Percentiles rank a stretch among this genome's conserved stretches.
phyloP scores from a whole-genome alignment of 1,284 basidiomycete species.

The Cystobasidiaceae sp. region DNA sequence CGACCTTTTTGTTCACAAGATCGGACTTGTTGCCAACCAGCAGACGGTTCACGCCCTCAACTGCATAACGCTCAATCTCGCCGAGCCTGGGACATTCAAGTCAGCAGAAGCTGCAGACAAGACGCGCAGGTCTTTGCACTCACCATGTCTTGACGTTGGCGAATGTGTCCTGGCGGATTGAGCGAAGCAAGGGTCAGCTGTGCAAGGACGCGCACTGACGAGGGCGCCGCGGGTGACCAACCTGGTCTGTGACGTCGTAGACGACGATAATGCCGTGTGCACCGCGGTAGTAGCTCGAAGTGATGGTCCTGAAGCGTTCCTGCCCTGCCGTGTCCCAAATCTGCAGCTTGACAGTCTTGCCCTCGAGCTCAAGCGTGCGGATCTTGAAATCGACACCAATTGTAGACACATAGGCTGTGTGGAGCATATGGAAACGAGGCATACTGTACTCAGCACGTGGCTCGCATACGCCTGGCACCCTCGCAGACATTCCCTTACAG shows the following conservation, averaged over 20 bases:
- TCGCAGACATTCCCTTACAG: constrained; percentile 27
- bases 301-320: constrained; percentile 96
- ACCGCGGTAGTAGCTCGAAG: constrained; percentile 89
- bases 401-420: constrained; percentile 49
- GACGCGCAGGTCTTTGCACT: neutral
- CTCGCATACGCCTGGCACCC: neutral
- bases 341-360: constrained; percentile 97
- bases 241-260: constrained; percentile 90
- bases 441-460: neutral
- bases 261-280: constrained; percentile 98
- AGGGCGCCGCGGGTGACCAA: neutral
- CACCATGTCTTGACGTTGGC: constrained; percentile 94
- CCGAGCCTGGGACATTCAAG: constrained; percentile 59
- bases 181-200: neutral
- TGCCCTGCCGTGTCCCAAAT: constrained; percentile 99
- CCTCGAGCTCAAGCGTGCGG: constrained; percentile 97
- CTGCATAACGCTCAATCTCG: constrained; percentile 98
- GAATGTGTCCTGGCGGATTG: constrained; percentile 70
- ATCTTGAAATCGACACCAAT: constrained; percentile 92
- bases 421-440: neutral
- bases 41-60: constrained; percentile 97
- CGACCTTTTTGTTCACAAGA: constrained; percentile 96
- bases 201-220: neutral
- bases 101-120: neutral
- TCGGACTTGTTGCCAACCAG: constrained; percentile 98